phyloP scores from a whole-genome alignment of 2,329 filamentous ascomycete species.

The Aspergillus ruber region DNA sequence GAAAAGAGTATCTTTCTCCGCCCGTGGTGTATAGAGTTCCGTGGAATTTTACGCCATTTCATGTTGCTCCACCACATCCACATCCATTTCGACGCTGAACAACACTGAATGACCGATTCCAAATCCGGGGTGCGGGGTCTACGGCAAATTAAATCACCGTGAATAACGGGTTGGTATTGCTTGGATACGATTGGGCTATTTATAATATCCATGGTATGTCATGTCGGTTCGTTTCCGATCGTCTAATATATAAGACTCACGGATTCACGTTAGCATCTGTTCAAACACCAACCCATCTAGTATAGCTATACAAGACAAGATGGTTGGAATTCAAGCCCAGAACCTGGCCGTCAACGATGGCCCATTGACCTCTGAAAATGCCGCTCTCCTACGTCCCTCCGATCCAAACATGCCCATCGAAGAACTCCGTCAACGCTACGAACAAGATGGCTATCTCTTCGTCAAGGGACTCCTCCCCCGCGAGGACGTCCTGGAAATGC shows the following conservation, averaged over 20 bases:
- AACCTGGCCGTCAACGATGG: slow-evolving; percentile 42
- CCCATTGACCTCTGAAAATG: slow-evolving; percentile 40
- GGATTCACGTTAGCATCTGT: not conserved
- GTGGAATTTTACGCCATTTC: slow-evolving; percentile 5
- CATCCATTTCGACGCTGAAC: not conserved
- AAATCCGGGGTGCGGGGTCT: slow-evolving; percentile 5
- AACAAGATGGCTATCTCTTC: slow-evolving; percentile 50
- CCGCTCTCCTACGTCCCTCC: slow-evolving; percentile 39
- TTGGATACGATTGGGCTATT: not conserved
- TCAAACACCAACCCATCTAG: not conserved
- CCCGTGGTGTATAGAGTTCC: not conserved
- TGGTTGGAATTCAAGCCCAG: slow-evolving; percentile 16
- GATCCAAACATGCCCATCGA: slow-evolving; percentile 41
- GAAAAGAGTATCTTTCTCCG: slow-evolving; percentile 1
- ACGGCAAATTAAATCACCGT: not conserved
- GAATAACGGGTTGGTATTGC: not conserved
- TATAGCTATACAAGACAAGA: slow-evolving; percentile 4
- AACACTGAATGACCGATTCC: not conserved
- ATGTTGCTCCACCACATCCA: not conserved
- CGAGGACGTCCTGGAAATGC: slow-evolving; percentile 46
- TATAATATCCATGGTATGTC: not conserved
- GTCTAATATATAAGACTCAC: not conserved
- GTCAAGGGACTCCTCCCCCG: slow-evolving; percentile 51
- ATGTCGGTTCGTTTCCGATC: not conserved
- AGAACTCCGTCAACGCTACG: slow-evolving; percentile 43